Evolutionary conservation across 192 early-diverging fungal species (phyloP).

Genomic region (Geranomyces michiganensis): DNA sequence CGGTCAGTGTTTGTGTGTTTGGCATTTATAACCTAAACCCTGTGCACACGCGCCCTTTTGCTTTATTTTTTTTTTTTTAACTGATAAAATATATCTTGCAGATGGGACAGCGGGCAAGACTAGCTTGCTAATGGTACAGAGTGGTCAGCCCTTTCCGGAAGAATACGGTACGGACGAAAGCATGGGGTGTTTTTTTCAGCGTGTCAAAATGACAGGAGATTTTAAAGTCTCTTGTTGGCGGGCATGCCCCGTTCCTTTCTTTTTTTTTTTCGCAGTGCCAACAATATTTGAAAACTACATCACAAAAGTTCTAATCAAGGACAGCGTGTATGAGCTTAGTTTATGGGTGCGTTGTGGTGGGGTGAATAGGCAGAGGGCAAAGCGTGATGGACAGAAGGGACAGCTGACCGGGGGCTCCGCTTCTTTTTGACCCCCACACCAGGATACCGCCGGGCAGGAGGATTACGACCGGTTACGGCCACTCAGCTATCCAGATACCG

Average conservation of each 20-base stretch:
- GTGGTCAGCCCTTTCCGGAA: slow-evolving; percentile 53
- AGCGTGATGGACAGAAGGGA: too few species aligned
- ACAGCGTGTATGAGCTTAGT: slow-evolving; percentile 25
- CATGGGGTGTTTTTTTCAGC: not conserved
- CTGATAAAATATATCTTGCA: too few species aligned
- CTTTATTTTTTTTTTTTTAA: not conserved
- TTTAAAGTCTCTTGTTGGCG: not conserved
- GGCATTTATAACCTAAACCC: not conserved
- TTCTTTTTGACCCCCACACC: too few species aligned
- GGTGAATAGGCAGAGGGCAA: not conserved
- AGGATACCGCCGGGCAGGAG: slow-evolving; percentile 98
- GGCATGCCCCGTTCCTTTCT: slow-evolving; percentile 33
- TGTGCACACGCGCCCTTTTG: not conserved
- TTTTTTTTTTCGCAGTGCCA: too few species aligned
- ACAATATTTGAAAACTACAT: slow-evolving; percentile 73
- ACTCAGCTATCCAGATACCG: slow-evolving; percentile 87
- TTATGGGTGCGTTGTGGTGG: slow-evolving; percentile 26
- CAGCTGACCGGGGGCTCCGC: too few species aligned
- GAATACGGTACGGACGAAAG: too few species aligned
- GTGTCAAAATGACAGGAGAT: not conserved
- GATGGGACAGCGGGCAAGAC: slow-evolving; percentile 61
- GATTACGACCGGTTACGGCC: slow-evolving; percentile 95
- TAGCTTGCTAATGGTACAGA: slow-evolving; percentile 56
- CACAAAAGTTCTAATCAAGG: slow-evolving; percentile 27
- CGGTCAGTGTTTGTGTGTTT: slow-evolving; percentile 14